Conservation (phyloP, 1,284 basidiomycete species). For the Sanghuangporus sanghuang region DNA sequence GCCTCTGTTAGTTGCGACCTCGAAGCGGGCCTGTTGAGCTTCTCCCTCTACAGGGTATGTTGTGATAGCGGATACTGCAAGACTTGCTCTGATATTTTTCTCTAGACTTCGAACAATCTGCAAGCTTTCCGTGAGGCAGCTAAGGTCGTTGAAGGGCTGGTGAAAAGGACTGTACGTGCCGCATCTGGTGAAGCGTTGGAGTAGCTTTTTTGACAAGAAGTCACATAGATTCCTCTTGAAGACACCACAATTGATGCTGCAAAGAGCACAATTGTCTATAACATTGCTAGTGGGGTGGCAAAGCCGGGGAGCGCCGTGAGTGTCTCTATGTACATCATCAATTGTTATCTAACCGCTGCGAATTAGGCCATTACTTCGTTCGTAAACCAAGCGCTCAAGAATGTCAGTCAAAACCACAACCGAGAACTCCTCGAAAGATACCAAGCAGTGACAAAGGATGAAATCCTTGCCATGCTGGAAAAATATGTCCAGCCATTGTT, state of each 20-base stretch:
- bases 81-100: constrained; percentile 11
- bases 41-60: constrained; percentile 78
- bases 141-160: constrained; percentile 69
- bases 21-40: constrained; percentile 80
- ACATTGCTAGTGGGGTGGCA: constrained; percentile 75
- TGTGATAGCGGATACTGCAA: not conserved
- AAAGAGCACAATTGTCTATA: constrained; percentile 87
- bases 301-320: constrained; percentile 82
- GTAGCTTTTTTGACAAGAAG: not conserved
- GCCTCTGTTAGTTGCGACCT: constrained; percentile 76
- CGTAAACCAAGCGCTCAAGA: constrained; percentile 82
- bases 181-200: constrained; percentile 2
- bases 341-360: not conserved
- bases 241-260: constrained; percentile 86
- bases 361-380: constrained; percentile 74
- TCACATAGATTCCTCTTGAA: constrained; percentile 72
- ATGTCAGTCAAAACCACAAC: constrained; percentile 68
- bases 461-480: constrained; percentile 66
- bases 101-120: constrained; percentile 81
- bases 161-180: constrained; percentile 71
- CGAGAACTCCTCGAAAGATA: constrained; percentile 74
- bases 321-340: constrained; percentile 9
- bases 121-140: constrained; percentile 82
- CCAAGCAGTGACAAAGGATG: constrained; percentile 72
- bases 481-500: constrained; percentile 89